Percentiles rank a stretch among this genome's conserved stretches.
These are phyloP conservation scores for Trichosporon inkin DNA, from an alignment of 1,284 basidiomycete genomes.

Conservation along the genomic window DNA sequence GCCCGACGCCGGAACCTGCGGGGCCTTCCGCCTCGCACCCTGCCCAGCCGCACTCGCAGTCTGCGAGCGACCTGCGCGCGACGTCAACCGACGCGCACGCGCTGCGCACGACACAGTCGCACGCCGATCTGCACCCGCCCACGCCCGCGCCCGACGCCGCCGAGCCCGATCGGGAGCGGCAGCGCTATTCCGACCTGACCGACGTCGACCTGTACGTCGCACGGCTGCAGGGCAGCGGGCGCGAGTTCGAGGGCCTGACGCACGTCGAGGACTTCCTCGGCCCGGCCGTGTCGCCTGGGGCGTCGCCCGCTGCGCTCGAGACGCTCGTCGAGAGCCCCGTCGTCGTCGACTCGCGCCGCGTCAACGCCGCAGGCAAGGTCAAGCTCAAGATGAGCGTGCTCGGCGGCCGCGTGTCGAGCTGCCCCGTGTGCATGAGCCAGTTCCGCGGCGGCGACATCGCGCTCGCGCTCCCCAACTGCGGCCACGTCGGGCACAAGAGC, in stretches of 20 bases:
- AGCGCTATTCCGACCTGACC: slow-evolving; percentile 39
- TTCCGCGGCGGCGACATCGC: slow-evolving; percentile 63
- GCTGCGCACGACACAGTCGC: not conserved
- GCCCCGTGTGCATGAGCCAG: slow-evolving; percentile 71
- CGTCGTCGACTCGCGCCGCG: slow-evolving; percentile 62
- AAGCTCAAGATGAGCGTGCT: slow-evolving; percentile 71
- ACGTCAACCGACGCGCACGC: not conserved
- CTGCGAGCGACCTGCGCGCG: not conserved
- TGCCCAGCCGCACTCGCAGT: too few relatives aligned
- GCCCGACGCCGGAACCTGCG: not conserved
- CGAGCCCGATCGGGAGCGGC: slow-evolving; percentile 7
- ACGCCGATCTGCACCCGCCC: not conserved
- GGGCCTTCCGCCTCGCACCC: too few relatives aligned
- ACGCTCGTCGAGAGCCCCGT: slow-evolving; percentile 60
- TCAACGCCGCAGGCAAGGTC: slow-evolving; percentile 64
- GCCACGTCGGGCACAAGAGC: slow-evolving; percentile 55
- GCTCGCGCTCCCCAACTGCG: slow-evolving; percentile 62
- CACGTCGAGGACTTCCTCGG: slow-evolving; percentile 63
- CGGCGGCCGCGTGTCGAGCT: slow-evolving; percentile 70
- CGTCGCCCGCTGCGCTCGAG: slow-evolving; percentile 38
- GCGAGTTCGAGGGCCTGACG: slow-evolving; percentile 62
- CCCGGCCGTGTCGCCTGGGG: slow-evolving; percentile 50
- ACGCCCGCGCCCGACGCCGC: not conserved
- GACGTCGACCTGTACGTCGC: slow-evolving; percentile 62
- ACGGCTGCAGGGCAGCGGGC: slow-evolving; percentile 54